phyloP scores from a whole-genome alignment of 129 eudicot species.

The Oenanthe sinensis region DNA sequence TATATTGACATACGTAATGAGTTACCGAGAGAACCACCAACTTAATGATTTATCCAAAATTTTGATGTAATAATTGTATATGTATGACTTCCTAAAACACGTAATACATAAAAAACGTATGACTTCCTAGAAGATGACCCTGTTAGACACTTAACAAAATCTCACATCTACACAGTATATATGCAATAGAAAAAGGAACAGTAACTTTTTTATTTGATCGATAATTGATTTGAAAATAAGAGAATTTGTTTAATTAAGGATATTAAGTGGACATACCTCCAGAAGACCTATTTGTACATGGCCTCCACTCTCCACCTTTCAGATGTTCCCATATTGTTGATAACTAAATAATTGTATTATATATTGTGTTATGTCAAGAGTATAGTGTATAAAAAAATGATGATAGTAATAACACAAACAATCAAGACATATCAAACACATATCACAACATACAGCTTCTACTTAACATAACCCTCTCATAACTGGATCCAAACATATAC shows the following conservation, averaged over 20 bases:
- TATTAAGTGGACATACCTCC: constrained; percentile 42
- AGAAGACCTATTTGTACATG: constrained; percentile 61
- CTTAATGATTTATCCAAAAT: too few species aligned
- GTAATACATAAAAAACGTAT: too few species aligned
- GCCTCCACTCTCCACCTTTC: constrained; percentile 84
- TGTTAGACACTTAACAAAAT: neutral
- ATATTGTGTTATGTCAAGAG: constrained; percentile 10
- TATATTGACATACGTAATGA: neutral
- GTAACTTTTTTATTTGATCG: too few species aligned
- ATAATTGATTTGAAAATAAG: neutral
- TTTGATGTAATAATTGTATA: neutral
- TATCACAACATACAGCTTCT: neutral
- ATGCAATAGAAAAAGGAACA: too few species aligned
- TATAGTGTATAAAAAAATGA: neutral
- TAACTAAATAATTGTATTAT: constrained; percentile 35
- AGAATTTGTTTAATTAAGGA: neutral
- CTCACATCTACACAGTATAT: too few species aligned
- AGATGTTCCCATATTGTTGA: constrained; percentile 82
- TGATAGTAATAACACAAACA: too few species aligned
- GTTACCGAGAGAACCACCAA: neutral
- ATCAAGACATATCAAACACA: neutral
- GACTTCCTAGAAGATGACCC: neutral
- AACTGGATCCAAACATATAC: neutral
- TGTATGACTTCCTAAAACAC: neutral
- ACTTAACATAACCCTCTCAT: neutral